Evolutionary conservation across 345 rosid genomes (phyloP), one percentile per base, ranked within the genome.

Genomic region (Euphorbia tirucalli): DNA sequence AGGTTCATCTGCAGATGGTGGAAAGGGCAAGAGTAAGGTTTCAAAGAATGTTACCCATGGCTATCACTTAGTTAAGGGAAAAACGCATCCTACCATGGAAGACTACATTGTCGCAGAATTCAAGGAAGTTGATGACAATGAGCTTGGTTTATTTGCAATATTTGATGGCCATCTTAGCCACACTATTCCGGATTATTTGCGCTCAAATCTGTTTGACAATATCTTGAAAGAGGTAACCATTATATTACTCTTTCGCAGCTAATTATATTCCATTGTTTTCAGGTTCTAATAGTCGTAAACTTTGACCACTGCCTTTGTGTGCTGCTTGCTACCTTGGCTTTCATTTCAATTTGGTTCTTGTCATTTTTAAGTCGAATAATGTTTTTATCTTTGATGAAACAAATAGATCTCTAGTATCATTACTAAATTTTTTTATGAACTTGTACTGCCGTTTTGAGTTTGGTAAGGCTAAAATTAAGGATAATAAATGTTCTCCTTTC

Each of bases 91-190:
- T 70, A 83, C 86, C 73, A 94, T 94, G 98, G 98, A 94, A 81
- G 98, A 94, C 59, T 94, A 83, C 31, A 84, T 86, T 24, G 87
- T 89, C 66, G 89, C 97, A 11, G 78, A 89, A 55, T 94, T 94
- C 76, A 89, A 87, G 82, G 86, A 85, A 83, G 87, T 92, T 24
- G 89, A 69, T 39, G 90, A 84, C 44, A 82, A 84, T 41, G 98
- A 94, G 79, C 96, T 94, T 49, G 98, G 98, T 15, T 80, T 94
- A 24, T 94, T 94, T 63, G 98, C 97, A 0, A 94, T 92, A 81
- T 94, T 85, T 61, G 98, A 92, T 49, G 98, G 96, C 41, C 97
- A 94, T 74, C 77, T 92, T 31, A 90, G 98, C 86, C 89, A 88
- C 50, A 80, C 79, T 43, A 82, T 92, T 61, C 98, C 97, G 10